phyloP scores from a whole-genome alignment of 352 stramenopile species.

The Phytophthora pistaciae region DNA sequence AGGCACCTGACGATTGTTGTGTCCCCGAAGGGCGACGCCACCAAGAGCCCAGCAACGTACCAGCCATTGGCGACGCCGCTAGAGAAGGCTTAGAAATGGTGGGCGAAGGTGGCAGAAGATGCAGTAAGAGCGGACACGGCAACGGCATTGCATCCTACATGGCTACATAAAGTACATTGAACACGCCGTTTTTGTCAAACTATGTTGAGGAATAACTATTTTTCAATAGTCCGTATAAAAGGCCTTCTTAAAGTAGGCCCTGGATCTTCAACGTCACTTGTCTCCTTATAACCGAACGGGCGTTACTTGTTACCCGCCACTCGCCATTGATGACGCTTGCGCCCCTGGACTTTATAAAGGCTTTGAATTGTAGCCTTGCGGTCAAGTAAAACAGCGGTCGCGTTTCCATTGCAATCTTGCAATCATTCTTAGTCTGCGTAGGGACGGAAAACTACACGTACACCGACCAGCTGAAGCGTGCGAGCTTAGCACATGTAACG shows the following conservation, averaged over 20 bases:
- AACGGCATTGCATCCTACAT: too few relatives aligned
- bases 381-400: background rate
- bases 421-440: background rate
- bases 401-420: background rate
- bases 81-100: background rate
- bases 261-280: background rate
- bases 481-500: background rate
- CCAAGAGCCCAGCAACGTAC: constrained; percentile 28
- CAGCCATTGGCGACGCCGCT: constrained; percentile 10
- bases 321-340: background rate
- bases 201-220: background rate
- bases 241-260: background rate
- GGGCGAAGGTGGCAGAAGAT: too few relatives aligned
- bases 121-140: too few relatives aligned
- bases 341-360: too few relatives aligned
- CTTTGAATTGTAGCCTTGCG: background rate
- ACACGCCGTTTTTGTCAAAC: background rate
- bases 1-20: constrained; percentile 23
- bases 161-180: background rate
- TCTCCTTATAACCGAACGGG: background rate
- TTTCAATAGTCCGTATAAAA: background rate
- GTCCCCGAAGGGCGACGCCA: constrained; percentile 7
- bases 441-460: background rate
- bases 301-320: background rate
- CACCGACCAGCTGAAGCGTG: background rate